Conservation (phyloP, 2,329 filamentous ascomycete genomes). For the Triangularia setosa region DNA sequence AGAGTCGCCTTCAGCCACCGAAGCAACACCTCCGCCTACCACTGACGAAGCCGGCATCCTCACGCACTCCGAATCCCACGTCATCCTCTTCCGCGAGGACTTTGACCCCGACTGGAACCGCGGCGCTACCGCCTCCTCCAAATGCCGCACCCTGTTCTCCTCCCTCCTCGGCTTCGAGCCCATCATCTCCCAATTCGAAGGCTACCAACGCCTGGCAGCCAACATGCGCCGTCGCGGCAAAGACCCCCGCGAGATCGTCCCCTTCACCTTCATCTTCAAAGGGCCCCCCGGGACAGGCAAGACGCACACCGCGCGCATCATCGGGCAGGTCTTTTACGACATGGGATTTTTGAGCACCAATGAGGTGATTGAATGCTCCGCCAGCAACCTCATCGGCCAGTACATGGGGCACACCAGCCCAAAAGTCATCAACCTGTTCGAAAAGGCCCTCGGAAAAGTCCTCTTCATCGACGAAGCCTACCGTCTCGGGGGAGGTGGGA, state of each 20-base stretch:
- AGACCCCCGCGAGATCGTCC: conserved; percentile 47
- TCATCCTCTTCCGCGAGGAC: conserved; percentile 22
- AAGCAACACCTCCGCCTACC: not conserved
- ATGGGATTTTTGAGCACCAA: conserved; percentile 60
- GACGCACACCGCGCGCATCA: conserved; percentile 63
- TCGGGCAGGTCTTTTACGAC: conserved; percentile 71
- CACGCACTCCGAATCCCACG: not conserved
- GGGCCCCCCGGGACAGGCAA: conserved; percentile 63
- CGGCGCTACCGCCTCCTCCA: not conserved
- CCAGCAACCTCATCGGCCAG: conserved; percentile 62
- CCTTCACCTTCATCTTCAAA: conserved; percentile 55
- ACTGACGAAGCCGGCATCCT: not conserved
- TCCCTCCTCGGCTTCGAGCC: conserved; percentile 12
- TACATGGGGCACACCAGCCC: conserved; percentile 66
- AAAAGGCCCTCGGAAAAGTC: conserved; percentile 59
- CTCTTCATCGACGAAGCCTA: conserved; percentile 53
- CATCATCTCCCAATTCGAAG: conserved; percentile 14
- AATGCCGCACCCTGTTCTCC: conserved; percentile 13
- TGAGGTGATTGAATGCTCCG: conserved; percentile 61
- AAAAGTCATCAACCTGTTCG: conserved; percentile 55
- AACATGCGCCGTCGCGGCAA: conserved; percentile 29
- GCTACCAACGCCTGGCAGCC: conserved; percentile 14
- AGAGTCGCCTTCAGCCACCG: not conserved
- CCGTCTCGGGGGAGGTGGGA: conserved; percentile 51
- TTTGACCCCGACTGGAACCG: conserved; percentile 17